Evolutionary conservation across 495 filamentous ascomycete species (phyloP).

Genomic region (Talaromyces trachyspermus): DNA sequence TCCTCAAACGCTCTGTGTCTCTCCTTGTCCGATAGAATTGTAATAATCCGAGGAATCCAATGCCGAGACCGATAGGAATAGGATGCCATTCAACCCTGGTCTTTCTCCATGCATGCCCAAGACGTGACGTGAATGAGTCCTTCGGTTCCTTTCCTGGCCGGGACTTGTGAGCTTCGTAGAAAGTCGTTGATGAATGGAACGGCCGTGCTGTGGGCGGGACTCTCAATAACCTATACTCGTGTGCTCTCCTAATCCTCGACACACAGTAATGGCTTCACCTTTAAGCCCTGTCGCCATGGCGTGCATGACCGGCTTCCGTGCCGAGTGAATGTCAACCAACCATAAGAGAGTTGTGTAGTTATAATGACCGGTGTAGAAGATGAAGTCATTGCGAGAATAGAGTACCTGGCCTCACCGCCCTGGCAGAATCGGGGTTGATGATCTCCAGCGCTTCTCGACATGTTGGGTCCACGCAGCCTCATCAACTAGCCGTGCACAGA

Average conservation of each 20-base stretch:
- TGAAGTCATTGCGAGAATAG: slow-evolving; percentile 6
- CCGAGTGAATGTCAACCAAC: neutral
- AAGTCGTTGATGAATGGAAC: slow-evolving; percentile 36
- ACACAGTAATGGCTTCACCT: neutral
- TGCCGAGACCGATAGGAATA: slow-evolving; percentile 87
- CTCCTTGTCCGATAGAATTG: slow-evolving; percentile 73
- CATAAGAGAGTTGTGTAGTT: neutral
- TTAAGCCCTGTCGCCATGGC: neutral
- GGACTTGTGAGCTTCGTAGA: slow-evolving; percentile 28
- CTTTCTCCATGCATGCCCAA: slow-evolving; percentile 55
- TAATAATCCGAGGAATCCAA: slow-evolving; percentile 74
- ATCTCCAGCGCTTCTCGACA: too few species aligned
- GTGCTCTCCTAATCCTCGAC: slow-evolving; percentile 1
- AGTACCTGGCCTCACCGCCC: slow-evolving; percentile 7
- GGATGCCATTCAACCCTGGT: slow-evolving; percentile 90
- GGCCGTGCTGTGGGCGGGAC: slow-evolving; percentile 22
- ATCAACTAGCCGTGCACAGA: too few species aligned
- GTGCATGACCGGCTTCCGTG: neutral
- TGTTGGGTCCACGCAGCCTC: too few species aligned
- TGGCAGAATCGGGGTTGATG: neutral
- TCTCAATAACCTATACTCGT: neutral
- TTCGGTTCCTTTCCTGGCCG: slow-evolving; percentile 34
- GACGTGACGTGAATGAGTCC: slow-evolving; percentile 51
- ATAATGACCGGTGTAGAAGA: neutral
- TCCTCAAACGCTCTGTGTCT: slow-evolving; percentile 43